Percentiles rank a stretch among this genome's conserved stretches.
These are phyloP conservation scores for Phaeosphaeria sp. DNA, from an alignment of 2,329 filamentous ascomycete species.

Conservation along the genomic window DNA sequence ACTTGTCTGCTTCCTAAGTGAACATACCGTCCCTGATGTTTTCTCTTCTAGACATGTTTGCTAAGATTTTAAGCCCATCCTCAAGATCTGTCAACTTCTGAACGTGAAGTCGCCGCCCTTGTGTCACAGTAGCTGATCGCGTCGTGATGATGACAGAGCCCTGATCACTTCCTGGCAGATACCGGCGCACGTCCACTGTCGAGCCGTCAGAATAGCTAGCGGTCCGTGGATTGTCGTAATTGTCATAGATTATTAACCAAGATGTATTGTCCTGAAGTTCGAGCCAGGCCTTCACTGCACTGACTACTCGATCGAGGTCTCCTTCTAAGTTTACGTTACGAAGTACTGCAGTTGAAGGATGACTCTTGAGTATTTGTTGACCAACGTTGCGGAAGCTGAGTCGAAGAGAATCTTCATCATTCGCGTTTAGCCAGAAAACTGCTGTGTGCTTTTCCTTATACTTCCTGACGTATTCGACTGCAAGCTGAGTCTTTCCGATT, in stretches of 20 bases:
- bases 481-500: slow-evolving; percentile 24
- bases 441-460: slow-evolving; percentile 48
- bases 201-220: background rate
- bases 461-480: slow-evolving; percentile 44
- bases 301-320: background rate
- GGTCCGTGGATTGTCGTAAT: slow-evolving; percentile 50
- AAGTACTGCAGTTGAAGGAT: background rate
- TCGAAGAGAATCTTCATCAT: slow-evolving; percentile 39
- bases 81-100: too few species aligned
- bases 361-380: background rate
- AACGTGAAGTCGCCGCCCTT: too few species aligned
- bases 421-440: slow-evolving; percentile 54
- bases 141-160: background rate
- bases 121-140: background rate
- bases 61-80: too few species aligned
- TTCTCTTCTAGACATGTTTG: too few species aligned
- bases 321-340: background rate
- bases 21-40: too few species aligned
- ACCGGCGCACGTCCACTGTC: background rate
- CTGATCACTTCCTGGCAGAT: background rate
- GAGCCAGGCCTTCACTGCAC: slow-evolving; percentile 49
- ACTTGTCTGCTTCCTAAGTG: too few species aligned
- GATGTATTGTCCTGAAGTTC: slow-evolving; percentile 39
- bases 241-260: slow-evolving; percentile 53
- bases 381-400: slow-evolving; percentile 18